phyloP scores from a whole-genome alignment of 768 basidiomycete species.

The Rhizopogon vulgaris region DNA sequence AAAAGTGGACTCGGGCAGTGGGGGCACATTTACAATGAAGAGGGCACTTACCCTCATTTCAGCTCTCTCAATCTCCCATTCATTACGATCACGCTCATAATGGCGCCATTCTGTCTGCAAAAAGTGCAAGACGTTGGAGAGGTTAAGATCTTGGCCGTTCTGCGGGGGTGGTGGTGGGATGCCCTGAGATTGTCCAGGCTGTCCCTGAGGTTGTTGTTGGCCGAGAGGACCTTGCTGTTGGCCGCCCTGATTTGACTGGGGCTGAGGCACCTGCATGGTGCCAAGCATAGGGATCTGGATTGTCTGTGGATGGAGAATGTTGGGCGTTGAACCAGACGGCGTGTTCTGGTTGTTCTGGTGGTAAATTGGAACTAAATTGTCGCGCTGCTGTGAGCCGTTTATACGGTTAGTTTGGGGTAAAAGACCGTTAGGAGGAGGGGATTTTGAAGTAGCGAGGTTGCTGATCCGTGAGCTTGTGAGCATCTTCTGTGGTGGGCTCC shows the following conservation, averaged over 20 bases:
- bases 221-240: conserved; percentile 37
- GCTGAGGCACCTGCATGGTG: conserved; percentile 58
- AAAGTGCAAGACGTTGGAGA: conserved; percentile 94
- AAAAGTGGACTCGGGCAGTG: not conserved
- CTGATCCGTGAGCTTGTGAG: conserved; percentile 28
- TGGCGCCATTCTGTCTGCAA: conserved; percentile 97
- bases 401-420: conserved; percentile 14
- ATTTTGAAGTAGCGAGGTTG: conserved; percentile 21
- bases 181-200: conserved; percentile 46
- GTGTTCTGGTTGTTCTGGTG: conserved; percentile 23
- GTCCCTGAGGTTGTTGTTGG: conserved; percentile 44
- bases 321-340: conserved; percentile 17
- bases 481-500: conserved; percentile 20
- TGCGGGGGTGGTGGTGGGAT: conserved; percentile 75
- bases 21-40: not conserved
- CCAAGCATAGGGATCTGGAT: conserved; percentile 68
- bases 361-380: conserved; percentile 23
- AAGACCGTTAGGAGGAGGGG: conserved; percentile 16
- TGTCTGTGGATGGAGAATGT: conserved; percentile 33
- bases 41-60: conserved; percentile 85
- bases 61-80: conserved; percentile 99
- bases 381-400: conserved; percentile 23
- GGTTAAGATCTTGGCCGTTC: conserved; percentile 87
- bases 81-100: conserved; percentile 97
- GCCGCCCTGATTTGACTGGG: conserved; percentile 36